Conservation (phyloP, 768 basidiomycete species). For the Guyanaporus albipodus region DNA sequence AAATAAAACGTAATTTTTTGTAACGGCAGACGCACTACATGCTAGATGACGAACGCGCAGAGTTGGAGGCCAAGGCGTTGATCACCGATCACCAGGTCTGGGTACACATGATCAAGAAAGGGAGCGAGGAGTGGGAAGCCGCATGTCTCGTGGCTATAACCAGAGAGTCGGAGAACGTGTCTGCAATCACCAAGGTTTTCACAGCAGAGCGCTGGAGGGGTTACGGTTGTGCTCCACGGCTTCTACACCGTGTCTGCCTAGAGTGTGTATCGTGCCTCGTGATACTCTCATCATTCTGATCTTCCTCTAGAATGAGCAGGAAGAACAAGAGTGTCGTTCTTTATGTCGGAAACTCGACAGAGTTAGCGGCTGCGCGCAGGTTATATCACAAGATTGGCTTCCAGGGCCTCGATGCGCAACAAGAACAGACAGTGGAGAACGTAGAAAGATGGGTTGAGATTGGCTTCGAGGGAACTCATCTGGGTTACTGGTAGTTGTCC, state of each 20-base stretch:
- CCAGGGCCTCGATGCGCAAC: conserved; percentile 39
- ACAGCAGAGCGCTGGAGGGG: conserved; percentile 52
- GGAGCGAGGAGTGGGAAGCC: conserved; percentile 33
- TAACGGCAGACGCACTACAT: conserved; percentile 51
- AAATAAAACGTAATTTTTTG: neutral
- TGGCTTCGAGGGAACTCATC: conserved; percentile 48
- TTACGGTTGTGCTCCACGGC: conserved; percentile 55
- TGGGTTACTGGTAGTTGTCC: conserved; percentile 70
- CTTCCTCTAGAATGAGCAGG: conserved; percentile 29
- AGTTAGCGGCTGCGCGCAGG: conserved; percentile 42
- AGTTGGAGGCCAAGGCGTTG: conserved; percentile 47
- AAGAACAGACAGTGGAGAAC: conserved; percentile 35
- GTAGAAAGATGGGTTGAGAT: conserved; percentile 58
- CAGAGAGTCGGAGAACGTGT: conserved; percentile 51
- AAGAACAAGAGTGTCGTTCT: conserved; percentile 52
- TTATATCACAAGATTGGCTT: conserved; percentile 71
- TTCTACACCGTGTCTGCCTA: conserved; percentile 55
- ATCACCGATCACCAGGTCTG: conserved; percentile 50
- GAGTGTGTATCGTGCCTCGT: conserved; percentile 37
- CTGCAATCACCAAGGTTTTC: conserved; percentile 70
- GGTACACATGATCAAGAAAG: conserved; percentile 49
- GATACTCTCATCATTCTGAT: conserved; percentile 4
- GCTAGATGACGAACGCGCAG: conserved; percentile 40
- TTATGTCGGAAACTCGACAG: conserved; percentile 51
- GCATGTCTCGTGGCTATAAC: conserved; percentile 70